These are phyloP conservation scores for Scedosporium apiospermum DNA, from an alignment of 2,329 filamentous ascomycete genomes.

Conservation along the genomic window DNA sequence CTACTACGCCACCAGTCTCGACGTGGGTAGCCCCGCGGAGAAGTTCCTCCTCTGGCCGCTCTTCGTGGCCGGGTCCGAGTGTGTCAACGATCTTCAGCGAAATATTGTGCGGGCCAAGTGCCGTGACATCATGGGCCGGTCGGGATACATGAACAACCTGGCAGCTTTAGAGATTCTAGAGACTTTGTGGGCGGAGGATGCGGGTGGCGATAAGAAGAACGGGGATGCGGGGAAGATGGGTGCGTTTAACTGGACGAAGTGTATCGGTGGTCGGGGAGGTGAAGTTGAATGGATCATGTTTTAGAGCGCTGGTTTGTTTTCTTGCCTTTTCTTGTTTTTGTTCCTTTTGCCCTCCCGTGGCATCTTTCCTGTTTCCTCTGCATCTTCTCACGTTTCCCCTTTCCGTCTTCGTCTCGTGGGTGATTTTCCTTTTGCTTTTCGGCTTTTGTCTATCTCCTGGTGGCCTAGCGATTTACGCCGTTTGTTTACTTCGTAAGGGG, in stretches of 20 bases:
- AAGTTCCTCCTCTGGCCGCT: constrained; percentile 87
- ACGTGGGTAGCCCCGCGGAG: constrained; percentile 61
- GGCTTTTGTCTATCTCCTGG: not conserved
- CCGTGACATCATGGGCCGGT: constrained; percentile 76
- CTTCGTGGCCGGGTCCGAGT: constrained; percentile 84
- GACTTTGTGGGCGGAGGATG: constrained; percentile 63
- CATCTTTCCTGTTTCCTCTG: too few relatives aligned
- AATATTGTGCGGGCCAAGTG: constrained; percentile 71
- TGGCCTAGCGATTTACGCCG: not conserved
- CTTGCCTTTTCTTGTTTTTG: constrained; percentile 5
- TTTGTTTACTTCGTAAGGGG: not conserved
- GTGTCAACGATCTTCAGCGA: constrained; percentile 71
- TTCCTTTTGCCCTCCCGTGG: constrained; percentile 3
- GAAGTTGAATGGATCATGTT: constrained; percentile 62
- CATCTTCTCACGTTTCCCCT: not conserved
- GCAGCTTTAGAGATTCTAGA: constrained; percentile 79
- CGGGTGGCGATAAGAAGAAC: constrained; percentile 25
- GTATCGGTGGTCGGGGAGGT: constrained; percentile 43
- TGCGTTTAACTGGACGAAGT: constrained; percentile 49
- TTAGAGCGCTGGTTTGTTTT: constrained; percentile 17
- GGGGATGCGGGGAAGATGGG: constrained; percentile 25
- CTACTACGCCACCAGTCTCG: constrained; percentile 72
- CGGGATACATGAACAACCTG: constrained; percentile 89
- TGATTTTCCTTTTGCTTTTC: not conserved
- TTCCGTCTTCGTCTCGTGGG: not conserved